phyloP scores from a whole-genome alignment of 768 basidiomycete species.

The Leccinum variicolor region DNA sequence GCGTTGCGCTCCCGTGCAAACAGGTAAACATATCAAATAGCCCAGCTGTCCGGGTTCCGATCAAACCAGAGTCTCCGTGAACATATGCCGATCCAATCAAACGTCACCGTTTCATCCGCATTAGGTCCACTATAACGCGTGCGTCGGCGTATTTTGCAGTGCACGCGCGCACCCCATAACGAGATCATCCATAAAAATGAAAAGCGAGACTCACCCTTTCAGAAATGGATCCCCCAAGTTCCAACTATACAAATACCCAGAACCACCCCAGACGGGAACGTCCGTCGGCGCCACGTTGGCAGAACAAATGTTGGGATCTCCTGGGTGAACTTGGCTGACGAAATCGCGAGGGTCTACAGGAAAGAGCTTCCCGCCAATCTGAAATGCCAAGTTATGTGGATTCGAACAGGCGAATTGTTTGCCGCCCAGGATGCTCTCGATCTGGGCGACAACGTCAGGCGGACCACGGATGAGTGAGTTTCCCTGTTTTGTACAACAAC shows the following conservation, averaged over 20 bases:
- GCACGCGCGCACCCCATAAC: not conserved
- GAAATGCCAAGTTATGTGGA: constrained; percentile 62
- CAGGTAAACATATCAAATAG: not conserved
- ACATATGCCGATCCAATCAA: not conserved
- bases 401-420: constrained; percentile 54
- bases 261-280: constrained; percentile 47
- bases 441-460: constrained; percentile 54
- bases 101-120: not conserved
- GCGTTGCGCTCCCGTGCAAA: not conserved
- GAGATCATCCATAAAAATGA: not conserved
- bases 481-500: constrained; percentile 44
- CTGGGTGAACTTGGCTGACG: constrained; percentile 38
- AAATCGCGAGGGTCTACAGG: constrained; percentile 78
- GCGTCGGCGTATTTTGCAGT: not conserved
- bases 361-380: constrained; percentile 66
- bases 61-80: not conserved
- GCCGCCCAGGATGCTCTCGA: constrained; percentile 39
- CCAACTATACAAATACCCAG: constrained; percentile 69
- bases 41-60: constrained; percentile 4
- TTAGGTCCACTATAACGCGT: constrained; percentile 1
- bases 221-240: constrained; percentile 74
- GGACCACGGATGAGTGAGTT: constrained; percentile 78
- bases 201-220: constrained; percentile 51
- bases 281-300: constrained; percentile 63
- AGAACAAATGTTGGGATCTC: constrained; percentile 42